Percentiles rank a stretch among this genome's conserved stretches.
Evolutionary conservation across 129 eudicot genomes (phyloP).

Genomic region (Lonicera japonica): DNA sequence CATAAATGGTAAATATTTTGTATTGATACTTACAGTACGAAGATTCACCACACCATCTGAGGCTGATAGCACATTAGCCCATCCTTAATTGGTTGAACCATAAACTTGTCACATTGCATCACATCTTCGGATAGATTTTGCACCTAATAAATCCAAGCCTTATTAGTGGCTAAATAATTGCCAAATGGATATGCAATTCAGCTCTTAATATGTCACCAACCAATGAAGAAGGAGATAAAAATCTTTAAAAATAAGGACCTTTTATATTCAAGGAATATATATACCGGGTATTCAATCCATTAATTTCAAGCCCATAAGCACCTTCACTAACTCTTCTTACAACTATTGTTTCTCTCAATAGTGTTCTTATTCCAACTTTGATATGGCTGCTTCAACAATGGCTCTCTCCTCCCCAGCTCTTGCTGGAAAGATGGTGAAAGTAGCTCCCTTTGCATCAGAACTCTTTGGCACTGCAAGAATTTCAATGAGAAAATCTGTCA

Average conservation of each 20-base stretch:
- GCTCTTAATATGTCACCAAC: conserved; percentile 21
- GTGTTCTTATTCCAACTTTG: not conserved
- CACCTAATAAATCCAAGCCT: not conserved
- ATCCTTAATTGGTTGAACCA: not conserved
- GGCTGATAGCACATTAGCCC: not conserved
- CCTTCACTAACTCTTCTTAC: not conserved
- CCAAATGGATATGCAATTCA: not conserved
- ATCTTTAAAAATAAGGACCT: conserved; percentile 32
- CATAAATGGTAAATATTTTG: not conserved
- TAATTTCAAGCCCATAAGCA: not conserved
- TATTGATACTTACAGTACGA: not conserved
- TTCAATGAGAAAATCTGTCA: conserved; percentile 28
- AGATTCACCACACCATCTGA: conserved; percentile 8
- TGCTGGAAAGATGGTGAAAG: conserved; percentile 32
- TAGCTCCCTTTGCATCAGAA: conserved; percentile 22
- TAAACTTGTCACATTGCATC: not conserved
- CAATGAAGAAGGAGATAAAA: conserved; percentile 28
- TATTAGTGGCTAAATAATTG: conserved; percentile 2
- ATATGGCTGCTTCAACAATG: conserved; percentile 46
- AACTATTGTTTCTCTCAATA: not conserved
- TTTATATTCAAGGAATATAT: not conserved
- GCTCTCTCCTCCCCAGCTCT: conserved; percentile 43
- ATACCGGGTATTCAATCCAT: not conserved
- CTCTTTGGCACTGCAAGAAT: conserved; percentile 27
- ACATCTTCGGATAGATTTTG: not conserved